Evolutionary conservation across 192 early-diverging fungal species (phyloP), one percentile per base, ranked within the genome.

Genomic region (Mortierella claussenii): DNA sequence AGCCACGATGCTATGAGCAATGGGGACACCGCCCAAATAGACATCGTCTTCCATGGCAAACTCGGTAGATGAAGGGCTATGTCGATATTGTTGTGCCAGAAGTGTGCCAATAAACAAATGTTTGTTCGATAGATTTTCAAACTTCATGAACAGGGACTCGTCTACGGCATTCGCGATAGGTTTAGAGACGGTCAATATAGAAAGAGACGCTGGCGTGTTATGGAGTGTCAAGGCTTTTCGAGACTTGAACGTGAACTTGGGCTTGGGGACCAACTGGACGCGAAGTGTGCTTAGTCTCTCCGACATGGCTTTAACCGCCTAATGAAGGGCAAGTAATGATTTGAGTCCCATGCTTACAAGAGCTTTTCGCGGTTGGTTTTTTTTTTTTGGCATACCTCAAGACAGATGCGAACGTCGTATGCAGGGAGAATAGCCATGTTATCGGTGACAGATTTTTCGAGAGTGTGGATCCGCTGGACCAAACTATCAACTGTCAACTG

Each of bases 161-260:
- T 67, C 58, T 10, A 36, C 20, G 42, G 0, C 18, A 21, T 13
- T 9, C 13, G 46, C 21, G 0, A 4, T 1, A 12, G 55, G 37
- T 15, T 2, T 36, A 15, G 45, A 26, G 0, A 40, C 43, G 17
- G 30, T 31, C 18, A 56, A 40, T 6, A 31, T 18, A 10, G 65
- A 46, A 24, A 31, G 46, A 12, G 61, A 60, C n/a, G n/a, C n/a
- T n/a, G n/a, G n/a, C n/a, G n/a, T n/a, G n/a, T n/a, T n/a, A n/a
- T n/a, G n/a, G 18, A 13, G 20, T 9, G 58, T 18, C 17, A 66
- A 54, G 8, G 48, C 44, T 32, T 70, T 80, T 32, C 83, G 69
- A 8, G 82, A 82, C 69, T 89, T 89, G 78, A 91, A 91, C 0
- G 89, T 82, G 47, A 92, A 92, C 55, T 88, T 89, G n/a, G 68